Conservation (phyloP, 352 stramenopile genomes). For the Phytophthora vignae region DNA sequence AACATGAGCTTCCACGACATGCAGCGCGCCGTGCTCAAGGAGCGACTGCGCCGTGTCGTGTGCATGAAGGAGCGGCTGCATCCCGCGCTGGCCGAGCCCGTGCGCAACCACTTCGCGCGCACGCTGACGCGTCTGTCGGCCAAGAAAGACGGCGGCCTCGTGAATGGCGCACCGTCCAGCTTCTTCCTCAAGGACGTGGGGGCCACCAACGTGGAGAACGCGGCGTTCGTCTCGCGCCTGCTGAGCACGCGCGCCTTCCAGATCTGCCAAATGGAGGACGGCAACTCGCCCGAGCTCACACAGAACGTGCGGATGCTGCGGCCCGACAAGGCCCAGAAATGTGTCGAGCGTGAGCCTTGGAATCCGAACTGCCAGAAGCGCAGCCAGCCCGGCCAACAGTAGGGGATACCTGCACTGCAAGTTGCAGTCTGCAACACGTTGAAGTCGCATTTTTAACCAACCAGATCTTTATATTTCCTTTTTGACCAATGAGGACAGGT, state of each 20-base stretch:
- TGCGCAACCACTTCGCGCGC: constrained; percentile 62
- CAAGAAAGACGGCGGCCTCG: constrained; percentile 42
- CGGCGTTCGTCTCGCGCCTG: constrained; percentile 66
- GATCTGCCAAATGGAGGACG: constrained; percentile 86
- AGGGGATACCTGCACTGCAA: background rate
- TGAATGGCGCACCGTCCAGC: constrained; percentile 51
- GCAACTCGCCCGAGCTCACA: constrained; percentile 79
- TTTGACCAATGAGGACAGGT: constrained; percentile 6
- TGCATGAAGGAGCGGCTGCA: constrained; percentile 79
- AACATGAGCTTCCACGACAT: constrained; percentile 85
- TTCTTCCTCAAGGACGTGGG: constrained; percentile 84
- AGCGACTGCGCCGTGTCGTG: constrained; percentile 65
- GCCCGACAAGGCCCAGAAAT: constrained; percentile 35
- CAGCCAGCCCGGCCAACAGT: constrained; percentile 7
- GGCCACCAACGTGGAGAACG: constrained; percentile 75
- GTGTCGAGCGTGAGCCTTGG: constrained; percentile 44
- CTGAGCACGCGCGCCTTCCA: constrained; percentile 83
- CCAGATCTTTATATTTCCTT: too few species aligned
- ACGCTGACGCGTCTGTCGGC: constrained; percentile 52
- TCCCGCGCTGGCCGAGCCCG: constrained; percentile 48
- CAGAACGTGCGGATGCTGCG: constrained; percentile 87
- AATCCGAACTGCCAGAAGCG: constrained; percentile 44
- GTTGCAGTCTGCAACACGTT: background rate
- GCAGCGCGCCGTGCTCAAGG: constrained; percentile 68
- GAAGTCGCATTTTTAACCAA: background rate